Conservation (phyloP, 257 asterid genomes). For the Leonotis leonurus region DNA sequence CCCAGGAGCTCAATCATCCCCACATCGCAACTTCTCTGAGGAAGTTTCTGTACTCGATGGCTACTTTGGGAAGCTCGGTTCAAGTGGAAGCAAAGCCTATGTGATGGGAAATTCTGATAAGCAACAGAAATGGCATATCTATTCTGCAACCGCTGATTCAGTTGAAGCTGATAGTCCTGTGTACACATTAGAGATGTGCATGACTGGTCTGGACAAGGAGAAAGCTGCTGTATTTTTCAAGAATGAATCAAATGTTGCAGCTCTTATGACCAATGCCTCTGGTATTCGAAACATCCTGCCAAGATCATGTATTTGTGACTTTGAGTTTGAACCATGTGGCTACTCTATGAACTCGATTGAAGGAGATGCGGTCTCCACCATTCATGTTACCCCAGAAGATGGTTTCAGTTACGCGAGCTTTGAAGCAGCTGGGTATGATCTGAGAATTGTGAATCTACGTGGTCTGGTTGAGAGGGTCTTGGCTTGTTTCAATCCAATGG, state of each 20-base stretch:
- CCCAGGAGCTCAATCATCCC: conserved; percentile 74
- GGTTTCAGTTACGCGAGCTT: conserved; percentile 88
- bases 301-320: conserved; percentile 53
- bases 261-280: conserved; percentile 46
- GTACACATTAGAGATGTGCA: conserved; percentile 76
- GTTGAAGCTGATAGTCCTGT: conserved; percentile 32
- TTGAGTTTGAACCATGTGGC: conserved; percentile 84
- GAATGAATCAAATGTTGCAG: conserved; percentile 42
- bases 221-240: conserved; percentile 64
- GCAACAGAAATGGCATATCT: conserved; percentile 67
- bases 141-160: conserved; percentile 48
- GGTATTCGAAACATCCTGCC: conserved; percentile 76
- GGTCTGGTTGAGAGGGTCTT: conserved; percentile 52
- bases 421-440: conserved; percentile 72
- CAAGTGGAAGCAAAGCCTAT: conserved; percentile 56
- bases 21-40: conserved; percentile 72
- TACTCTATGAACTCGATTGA: conserved; percentile 86
- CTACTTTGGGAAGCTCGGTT: conserved; percentile 56
- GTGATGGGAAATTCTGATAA: conserved; percentile 45
- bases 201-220: conserved; percentile 72
- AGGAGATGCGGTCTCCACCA: conserved; percentile 59
- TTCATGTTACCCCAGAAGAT: conserved; percentile 80
- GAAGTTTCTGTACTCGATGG: conserved; percentile 65
- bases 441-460: conserved; percentile 31
- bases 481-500: conserved; percentile 56